A percentile compares a stretch with the other conserved stretches of the same genome.
phyloP scores from a whole-genome alignment of 202 grass and related monocot species.

The Digitaria exilis region DNA sequence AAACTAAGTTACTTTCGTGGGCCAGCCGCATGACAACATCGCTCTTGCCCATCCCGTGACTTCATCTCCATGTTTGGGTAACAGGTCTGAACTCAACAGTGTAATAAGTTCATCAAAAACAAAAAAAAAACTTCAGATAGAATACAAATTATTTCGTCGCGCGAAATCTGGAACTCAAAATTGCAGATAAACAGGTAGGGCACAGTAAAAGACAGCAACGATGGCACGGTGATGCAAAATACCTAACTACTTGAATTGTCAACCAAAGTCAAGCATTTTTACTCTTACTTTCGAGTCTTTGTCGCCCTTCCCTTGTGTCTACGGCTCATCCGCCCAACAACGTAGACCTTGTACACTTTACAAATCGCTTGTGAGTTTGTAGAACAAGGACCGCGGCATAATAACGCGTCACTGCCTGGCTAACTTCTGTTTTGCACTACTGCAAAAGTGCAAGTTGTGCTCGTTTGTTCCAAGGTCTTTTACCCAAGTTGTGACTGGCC shows the following conservation, averaged over 20 bases:
- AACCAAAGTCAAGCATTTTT: not conserved
- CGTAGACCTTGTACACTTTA: not conserved
- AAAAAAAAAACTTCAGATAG: too few species aligned
- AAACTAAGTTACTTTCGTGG: conserved; percentile 45
- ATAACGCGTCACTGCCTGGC: not conserved
- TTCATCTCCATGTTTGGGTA: conserved; percentile 28
- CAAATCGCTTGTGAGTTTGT: not conserved
- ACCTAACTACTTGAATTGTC: not conserved
- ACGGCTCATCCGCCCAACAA: not conserved
- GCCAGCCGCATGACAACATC: conserved; percentile 37
- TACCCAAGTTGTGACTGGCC: conserved; percentile 5
- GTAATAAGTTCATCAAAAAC: conserved; percentile 16
- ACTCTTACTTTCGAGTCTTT: not conserved
- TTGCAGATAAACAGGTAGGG: not conserved
- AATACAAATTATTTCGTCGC: not conserved
- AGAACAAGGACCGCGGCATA: not conserved
- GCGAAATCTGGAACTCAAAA: not conserved
- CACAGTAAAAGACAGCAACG: not conserved
- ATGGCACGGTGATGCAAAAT: not conserved
- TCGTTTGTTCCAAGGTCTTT: not conserved
- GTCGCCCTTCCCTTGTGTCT: not conserved
- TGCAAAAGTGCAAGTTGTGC: too few species aligned
- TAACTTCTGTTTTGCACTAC: not conserved
- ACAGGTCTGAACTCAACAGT: not conserved
- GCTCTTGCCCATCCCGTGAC: conserved; percentile 32